These are phyloP conservation scores for Chaetomiaceae sp. DNA, from an alignment of 2,329 filamentous ascomycete genomes.

Conservation along the genomic window DNA sequence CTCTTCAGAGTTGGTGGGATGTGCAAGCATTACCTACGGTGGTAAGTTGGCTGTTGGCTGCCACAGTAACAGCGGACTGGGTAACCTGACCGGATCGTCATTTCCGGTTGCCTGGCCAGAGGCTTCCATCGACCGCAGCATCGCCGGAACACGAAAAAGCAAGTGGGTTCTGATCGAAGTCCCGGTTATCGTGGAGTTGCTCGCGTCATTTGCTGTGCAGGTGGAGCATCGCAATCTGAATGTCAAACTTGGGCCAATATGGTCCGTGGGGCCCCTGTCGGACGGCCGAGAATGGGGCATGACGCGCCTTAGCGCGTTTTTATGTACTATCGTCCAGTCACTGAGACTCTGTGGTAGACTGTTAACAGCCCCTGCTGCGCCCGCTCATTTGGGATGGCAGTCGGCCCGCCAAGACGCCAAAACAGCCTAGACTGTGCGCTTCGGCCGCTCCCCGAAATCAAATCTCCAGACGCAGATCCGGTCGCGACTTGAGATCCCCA, in stretches of 20 bases:
- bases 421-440: constrained; percentile 13
- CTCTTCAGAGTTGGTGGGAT: too few species aligned
- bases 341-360: not conserved
- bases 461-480: constrained; percentile 19
- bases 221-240: constrained; percentile 16
- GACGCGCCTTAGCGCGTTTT: constrained; percentile 8
- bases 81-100: too few species aligned
- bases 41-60: too few species aligned
- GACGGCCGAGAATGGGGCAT: not conserved
- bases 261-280: constrained; percentile 6
- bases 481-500: constrained; percentile 8
- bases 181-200: constrained; percentile 8
- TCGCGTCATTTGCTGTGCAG: constrained; percentile 7
- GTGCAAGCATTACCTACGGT: too few species aligned
- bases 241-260: not conserved
- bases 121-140: too few species aligned
- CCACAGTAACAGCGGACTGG: too few species aligned
- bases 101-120: too few species aligned
- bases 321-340: constrained; percentile 7
- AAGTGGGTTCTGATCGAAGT: not conserved
- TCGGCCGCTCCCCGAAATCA: constrained; percentile 21
- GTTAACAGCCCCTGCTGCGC: not conserved
- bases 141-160: constrained; percentile 3
- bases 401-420: constrained; percentile 12
- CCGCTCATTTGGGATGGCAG: constrained; percentile 2